These are phyloP conservation scores for Sclerotinia spermophila DNA, from an alignment of 2,329 filamentous ascomycete species.

Conservation along the genomic window DNA sequence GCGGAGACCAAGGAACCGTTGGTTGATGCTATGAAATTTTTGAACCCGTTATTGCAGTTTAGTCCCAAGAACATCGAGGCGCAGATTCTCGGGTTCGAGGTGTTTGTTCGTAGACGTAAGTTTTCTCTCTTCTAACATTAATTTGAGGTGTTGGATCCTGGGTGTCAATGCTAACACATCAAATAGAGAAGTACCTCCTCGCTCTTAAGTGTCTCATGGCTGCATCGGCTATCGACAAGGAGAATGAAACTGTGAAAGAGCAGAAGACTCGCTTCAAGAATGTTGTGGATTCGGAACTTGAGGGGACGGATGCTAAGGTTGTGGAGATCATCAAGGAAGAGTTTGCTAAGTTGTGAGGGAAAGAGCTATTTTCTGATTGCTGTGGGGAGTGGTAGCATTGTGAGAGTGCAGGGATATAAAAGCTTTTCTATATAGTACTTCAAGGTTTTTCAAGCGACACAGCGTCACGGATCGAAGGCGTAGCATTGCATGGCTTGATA, in stretches of 20 bases:
- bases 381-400: background rate
- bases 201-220: constrained; percentile 82
- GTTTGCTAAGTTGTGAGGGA: constrained; percentile 46
- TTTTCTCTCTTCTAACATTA: background rate
- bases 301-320: constrained; percentile 61
- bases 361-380: background rate
- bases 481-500: background rate
- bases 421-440: background rate
- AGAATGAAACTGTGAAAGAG: constrained; percentile 70
- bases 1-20: constrained; percentile 79
- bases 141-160: background rate
- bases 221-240: constrained; percentile 63
- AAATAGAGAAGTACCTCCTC: constrained; percentile 76
- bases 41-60: constrained; percentile 76
- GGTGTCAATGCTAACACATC: constrained; percentile 29
- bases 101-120: constrained; percentile 80
- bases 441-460: background rate
- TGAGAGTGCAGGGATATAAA: background rate
- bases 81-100: constrained; percentile 84
- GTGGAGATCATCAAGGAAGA: constrained; percentile 66
- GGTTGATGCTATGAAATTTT: constrained; percentile 81
- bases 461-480: background rate
- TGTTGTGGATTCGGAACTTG: constrained; percentile 52
- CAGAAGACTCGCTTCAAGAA: constrained; percentile 68
- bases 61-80: constrained; percentile 76